Conservation (phyloP, 2,329 filamentous ascomycete species). For the Calonectria hawksworthii region DNA sequence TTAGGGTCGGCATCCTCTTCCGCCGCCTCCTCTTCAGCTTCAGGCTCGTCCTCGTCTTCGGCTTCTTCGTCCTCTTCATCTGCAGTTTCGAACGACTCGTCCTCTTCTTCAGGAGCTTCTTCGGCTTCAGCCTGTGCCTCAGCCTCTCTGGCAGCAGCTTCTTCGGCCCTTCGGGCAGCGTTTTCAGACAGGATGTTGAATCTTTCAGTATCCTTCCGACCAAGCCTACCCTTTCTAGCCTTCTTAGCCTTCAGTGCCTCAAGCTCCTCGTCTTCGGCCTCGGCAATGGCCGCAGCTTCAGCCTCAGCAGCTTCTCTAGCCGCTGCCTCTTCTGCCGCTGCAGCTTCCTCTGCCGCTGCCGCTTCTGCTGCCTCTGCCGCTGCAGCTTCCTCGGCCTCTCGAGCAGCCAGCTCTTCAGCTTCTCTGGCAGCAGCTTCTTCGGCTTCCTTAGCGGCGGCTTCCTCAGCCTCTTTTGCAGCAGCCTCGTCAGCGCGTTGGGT, state of each 20-base stretch:
- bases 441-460: constrained; percentile 39
- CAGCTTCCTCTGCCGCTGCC: constrained; percentile 10
- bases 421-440: constrained; percentile 39
- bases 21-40: constrained; percentile 51
- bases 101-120: constrained; percentile 27
- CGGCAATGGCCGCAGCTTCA: constrained; percentile 19
- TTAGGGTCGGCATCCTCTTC: constrained; percentile 37
- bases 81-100: constrained; percentile 24
- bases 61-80: constrained; percentile 41
- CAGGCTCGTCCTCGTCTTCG: constrained; percentile 43
- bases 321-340: constrained; percentile 38
- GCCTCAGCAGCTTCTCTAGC: constrained; percentile 39
- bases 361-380: constrained; percentile 13
- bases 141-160: constrained; percentile 19
- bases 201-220: constrained; percentile 43
- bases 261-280: constrained; percentile 24
- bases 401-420: constrained; percentile 31
- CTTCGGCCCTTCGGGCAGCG: constrained; percentile 35
- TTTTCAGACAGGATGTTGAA: constrained; percentile 38
- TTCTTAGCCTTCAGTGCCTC: constrained; percentile 39
- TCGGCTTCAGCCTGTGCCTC: constrained; percentile 6
- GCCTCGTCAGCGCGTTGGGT: constrained; percentile 25
- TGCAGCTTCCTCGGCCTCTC: constrained; percentile 47
- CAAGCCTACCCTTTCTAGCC: constrained; percentile 39
- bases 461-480: constrained; percentile 25